phyloP scores from a whole-genome alignment of 768 basidiomycete species.

The Hygrophorus russula region DNA sequence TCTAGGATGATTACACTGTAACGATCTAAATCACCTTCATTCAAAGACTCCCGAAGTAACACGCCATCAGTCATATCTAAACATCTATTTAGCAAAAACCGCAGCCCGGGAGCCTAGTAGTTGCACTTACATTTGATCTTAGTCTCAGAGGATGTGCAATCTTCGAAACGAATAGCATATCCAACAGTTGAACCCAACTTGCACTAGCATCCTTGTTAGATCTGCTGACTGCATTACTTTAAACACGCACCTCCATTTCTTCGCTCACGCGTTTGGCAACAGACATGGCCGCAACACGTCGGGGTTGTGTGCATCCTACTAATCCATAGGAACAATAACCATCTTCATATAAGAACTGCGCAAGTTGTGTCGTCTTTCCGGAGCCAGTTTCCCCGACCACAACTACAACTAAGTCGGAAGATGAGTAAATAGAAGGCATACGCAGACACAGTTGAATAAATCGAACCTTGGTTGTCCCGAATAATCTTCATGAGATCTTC shows the following conservation, averaged over 20 bases:
- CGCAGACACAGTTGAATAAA: constrained; percentile 59
- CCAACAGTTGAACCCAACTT: constrained; percentile 87
- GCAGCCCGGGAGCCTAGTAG: neutral
- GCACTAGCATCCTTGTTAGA: constrained; percentile 35
- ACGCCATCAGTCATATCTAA: constrained; percentile 99
- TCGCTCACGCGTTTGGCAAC: constrained; percentile 99
- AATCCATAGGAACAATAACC: constrained; percentile 87
- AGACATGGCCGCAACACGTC: constrained; percentile 98
- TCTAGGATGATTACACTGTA: constrained; percentile 98
- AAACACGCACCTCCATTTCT: constrained; percentile 80
- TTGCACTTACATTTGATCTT: constrained; percentile 83
- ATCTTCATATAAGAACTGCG: constrained; percentile 95
- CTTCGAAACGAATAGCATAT: constrained; percentile 97
- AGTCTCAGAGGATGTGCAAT: constrained; percentile 88
- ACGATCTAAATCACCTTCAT: constrained; percentile 95
- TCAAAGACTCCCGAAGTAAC: constrained; percentile 91
- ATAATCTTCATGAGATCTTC: constrained; percentile 84
- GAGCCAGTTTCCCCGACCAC: constrained; percentile 99
- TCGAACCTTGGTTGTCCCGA: constrained; percentile 86
- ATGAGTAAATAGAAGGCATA: neutral
- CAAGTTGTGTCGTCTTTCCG: constrained; percentile 93
- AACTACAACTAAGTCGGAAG: constrained; percentile 53
- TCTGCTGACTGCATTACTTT: neutral
- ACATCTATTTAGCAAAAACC: constrained; percentile 1
- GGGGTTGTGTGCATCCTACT: constrained; percentile 94